Evolutionary conservation across 2,329 filamentous ascomycete genomes (phyloP).

Genomic region (Aspergillus ibericus): DNA sequence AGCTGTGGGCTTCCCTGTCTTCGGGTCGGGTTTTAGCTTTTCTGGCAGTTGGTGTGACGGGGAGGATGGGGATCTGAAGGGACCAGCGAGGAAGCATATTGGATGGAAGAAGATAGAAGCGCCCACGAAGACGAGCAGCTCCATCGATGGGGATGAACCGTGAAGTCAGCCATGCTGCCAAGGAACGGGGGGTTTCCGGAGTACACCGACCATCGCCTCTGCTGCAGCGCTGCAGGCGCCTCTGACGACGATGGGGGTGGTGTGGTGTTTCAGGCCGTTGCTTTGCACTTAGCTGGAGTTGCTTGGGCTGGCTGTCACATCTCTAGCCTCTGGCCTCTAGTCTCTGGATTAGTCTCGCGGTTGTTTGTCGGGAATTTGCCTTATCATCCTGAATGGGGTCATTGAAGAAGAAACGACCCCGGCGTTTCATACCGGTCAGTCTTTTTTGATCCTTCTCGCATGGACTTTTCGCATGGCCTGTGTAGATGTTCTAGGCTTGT

Average conservation of each 20-base stretch:
- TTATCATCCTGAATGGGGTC: not conserved
- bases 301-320: not conserved
- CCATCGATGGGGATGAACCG: not conserved
- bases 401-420: not conserved
- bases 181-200: not conserved
- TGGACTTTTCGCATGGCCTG: too few species aligned
- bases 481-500: not conserved
- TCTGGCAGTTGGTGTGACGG: not conserved
- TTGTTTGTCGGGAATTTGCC: not conserved
- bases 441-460: not conserved
- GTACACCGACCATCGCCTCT: not conserved
- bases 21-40: not conserved
- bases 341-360: not conserved
- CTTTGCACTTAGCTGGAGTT: not conserved
- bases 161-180: not conserved
- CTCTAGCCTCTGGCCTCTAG: not conserved
- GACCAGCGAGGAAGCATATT: not conserved
- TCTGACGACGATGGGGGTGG: slow-evolving; percentile 3
- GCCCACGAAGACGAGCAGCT: not conserved
- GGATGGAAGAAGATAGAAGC: not conserved
- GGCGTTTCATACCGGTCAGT: not conserved
- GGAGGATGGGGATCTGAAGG: not conserved
- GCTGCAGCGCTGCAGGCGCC: not conserved
- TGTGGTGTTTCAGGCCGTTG: slow-evolving; percentile 4
- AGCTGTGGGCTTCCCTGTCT: not conserved